These are phyloP conservation scores for Fusarium austroafricanum DNA, from an alignment of 2,329 filamentous ascomycete genomes.

Conservation along the genomic window DNA sequence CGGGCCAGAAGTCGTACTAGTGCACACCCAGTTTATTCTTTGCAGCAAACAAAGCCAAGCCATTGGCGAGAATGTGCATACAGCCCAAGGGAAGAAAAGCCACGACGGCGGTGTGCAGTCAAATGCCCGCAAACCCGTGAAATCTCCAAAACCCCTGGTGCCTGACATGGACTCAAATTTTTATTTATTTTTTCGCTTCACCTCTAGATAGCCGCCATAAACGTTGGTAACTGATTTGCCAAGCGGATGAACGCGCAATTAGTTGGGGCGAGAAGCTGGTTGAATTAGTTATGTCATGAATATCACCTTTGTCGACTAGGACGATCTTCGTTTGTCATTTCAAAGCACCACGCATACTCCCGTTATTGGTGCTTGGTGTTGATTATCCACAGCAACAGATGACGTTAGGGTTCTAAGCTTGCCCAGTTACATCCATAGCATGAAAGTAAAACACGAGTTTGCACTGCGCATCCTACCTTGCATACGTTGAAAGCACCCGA, in stretches of 20 bases:
- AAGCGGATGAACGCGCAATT: conserved; percentile 24
- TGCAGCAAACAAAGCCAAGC: conserved; percentile 23
- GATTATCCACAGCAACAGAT: conserved; percentile 25
- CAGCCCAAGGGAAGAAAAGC: conserved; percentile 14
- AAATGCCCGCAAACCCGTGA: conserved; percentile 30
- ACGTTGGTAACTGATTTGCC: conserved; percentile 15
- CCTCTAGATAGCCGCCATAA: conserved; percentile 22
- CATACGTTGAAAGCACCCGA: conserved; percentile 10
- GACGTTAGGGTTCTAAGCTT: conserved; percentile 18
- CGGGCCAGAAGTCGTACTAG: conserved; percentile 34
- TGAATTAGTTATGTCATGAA: conserved; percentile 9
- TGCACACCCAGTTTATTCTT: conserved; percentile 32
- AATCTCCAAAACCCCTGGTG: conserved; percentile 27
- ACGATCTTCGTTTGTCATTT: background rate
- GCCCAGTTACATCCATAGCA: conserved; percentile 4
- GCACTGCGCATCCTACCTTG: conserved; percentile 20
- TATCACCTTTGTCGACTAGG: background rate
- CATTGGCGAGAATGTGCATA: conserved; percentile 28
- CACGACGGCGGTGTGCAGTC: conserved; percentile 35
- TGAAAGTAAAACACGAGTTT: conserved; percentile 9
- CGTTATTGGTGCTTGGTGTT: conserved; percentile 22
- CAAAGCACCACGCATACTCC: conserved; percentile 8
- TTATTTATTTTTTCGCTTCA: conserved; percentile 6
- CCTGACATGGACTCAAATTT: conserved; percentile 8
- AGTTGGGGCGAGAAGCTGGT: background rate